Evolutionary conservation across 371 early-diverging fungal species (phyloP).

Genomic region (Capillidium rhysosporum): DNA sequence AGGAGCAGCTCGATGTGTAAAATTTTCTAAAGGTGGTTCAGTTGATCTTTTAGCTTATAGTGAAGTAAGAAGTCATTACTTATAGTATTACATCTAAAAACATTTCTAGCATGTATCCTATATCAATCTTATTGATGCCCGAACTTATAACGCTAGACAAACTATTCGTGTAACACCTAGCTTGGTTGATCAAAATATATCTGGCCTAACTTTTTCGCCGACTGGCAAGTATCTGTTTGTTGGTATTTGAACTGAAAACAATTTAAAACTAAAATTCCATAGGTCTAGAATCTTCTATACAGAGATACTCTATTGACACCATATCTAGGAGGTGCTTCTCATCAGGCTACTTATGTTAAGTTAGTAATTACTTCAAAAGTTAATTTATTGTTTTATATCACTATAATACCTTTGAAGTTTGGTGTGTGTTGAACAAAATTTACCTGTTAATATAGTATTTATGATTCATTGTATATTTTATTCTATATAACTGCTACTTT

Average conservation of each 20-base stretch:
- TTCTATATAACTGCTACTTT: too few relatives aligned
- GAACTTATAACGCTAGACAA: constrained; percentile 58
- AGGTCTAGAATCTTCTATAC: constrained; percentile 29
- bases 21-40: constrained; percentile 58
- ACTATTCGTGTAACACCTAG: constrained; percentile 27
- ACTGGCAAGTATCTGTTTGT: constrained; percentile 57
- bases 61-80: constrained; percentile 26
- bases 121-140: constrained; percentile 64
- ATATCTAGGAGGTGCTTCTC: constrained; percentile 31
- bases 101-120: constrained; percentile 48
- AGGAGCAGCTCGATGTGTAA: constrained; percentile 66
- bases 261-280: neutral
- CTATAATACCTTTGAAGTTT: too few relatives aligned
- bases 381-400: too few relatives aligned
- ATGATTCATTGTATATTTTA: too few relatives aligned
- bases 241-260: constrained; percentile 18
- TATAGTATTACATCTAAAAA: neutral
- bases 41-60: constrained; percentile 62
- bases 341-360: neutral
- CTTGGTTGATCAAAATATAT: constrained; percentile 47
- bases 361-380: neutral
- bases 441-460: too few relatives aligned
- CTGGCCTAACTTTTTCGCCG: constrained; percentile 57
- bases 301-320: constrained; percentile 33
- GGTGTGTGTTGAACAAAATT: too few relatives aligned